Percentiles rank a stretch among this genome's conserved stretches.
Evolutionary conservation across 2,329 filamentous ascomycete genomes (phyloP).

Genomic region (Fusarium concolor): DNA sequence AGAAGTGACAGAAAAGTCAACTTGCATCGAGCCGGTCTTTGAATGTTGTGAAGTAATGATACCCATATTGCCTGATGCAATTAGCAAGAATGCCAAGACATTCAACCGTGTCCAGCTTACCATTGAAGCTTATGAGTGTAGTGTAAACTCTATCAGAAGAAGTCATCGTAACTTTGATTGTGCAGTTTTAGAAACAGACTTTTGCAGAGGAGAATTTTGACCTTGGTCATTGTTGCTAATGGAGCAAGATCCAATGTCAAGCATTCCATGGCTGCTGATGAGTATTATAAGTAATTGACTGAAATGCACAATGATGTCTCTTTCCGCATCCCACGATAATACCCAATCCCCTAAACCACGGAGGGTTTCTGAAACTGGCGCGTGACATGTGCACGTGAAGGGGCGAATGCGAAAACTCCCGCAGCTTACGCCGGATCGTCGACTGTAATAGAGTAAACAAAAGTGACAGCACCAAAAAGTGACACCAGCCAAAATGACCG

Average conservation of each 20-base stretch:
- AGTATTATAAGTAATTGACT: accelerated
- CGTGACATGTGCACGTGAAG: background rate
- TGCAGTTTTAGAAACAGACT: background rate
- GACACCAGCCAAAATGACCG: too few relatives aligned
- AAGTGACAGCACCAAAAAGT: background rate
- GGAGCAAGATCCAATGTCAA: accelerated
- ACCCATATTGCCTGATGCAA: background rate
- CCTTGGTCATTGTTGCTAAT: background rate
- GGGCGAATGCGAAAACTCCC: background rate
- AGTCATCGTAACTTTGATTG: background rate
- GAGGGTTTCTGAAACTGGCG: background rate
- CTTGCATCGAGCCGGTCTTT: background rate
- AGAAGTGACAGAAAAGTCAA: background rate
- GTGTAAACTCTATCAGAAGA: background rate
- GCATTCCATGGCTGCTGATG: accelerated
- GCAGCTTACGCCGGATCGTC: background rate
- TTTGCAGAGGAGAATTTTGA: accelerated
- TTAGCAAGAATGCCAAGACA: background rate
- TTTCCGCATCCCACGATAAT: background rate
- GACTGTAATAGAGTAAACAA: background rate
- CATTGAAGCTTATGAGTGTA: background rate
- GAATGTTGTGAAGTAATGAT: background rate
- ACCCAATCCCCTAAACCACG: background rate
- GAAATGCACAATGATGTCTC: background rate
- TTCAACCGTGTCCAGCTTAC: background rate